Evolutionary conservation across 306 rosid genomes (phyloP).

Genomic region (Oxytropis ochrocephala): DNA sequence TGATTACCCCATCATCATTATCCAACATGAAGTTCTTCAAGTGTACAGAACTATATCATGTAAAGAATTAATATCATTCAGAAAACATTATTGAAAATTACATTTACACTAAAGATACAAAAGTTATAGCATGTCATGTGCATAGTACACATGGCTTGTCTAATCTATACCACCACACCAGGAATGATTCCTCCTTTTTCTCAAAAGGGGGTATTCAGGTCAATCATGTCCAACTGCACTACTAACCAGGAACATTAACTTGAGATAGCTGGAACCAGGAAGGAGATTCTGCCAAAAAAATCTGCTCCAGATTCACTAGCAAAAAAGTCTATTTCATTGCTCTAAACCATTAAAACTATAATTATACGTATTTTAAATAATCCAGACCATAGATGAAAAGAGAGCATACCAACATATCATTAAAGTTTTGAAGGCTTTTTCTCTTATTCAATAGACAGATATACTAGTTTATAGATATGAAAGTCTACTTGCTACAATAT

Average conservation of each 20-base stretch:
- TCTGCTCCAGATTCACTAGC: slow-evolving; percentile 20
- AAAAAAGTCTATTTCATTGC: slow-evolving; percentile 19
- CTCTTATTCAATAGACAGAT: background rate
- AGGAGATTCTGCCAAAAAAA: slow-evolving; percentile 31
- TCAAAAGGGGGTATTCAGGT: slow-evolving; percentile 19
- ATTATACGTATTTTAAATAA: slow-evolving; percentile 8
- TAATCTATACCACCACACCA: slow-evolving; percentile 13
- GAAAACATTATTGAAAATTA: slow-evolving; percentile 12
- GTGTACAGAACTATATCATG: slow-evolving; percentile 14
- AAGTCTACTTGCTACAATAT: background rate
- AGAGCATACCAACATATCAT: slow-evolving; percentile 6
- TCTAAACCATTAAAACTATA: slow-evolving; percentile 9
- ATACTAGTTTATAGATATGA: background rate
- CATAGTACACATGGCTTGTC: slow-evolving; percentile 24
- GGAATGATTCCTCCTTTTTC: background rate
- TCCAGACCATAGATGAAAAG: slow-evolving; percentile 13
- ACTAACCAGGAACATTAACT: slow-evolving; percentile 26
- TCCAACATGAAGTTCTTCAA: background rate
- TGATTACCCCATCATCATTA: background rate
- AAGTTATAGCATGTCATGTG: slow-evolving; percentile 25
- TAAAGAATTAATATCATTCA: slow-evolving; percentile 14
- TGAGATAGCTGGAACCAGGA: slow-evolving; percentile 24
- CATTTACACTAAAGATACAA: slow-evolving; percentile 23
- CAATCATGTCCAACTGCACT: slow-evolving; percentile 11
- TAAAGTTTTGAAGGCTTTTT: background rate